phyloP scores from a whole-genome alignment of 164 flowering plant genomes.

The Vitis labrusca region DNA sequence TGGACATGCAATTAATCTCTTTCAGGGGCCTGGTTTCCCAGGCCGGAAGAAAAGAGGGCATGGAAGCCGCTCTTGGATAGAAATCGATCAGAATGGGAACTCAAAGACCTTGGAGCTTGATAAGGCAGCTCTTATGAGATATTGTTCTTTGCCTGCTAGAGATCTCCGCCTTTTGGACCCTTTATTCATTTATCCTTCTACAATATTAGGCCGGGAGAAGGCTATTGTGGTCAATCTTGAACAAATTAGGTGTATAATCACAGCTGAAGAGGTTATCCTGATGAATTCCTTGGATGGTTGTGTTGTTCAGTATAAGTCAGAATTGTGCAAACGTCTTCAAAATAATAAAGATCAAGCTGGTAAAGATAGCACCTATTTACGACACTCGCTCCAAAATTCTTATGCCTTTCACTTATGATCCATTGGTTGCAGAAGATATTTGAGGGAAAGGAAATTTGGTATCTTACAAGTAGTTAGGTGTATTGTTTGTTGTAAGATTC shows the following conservation, averaged over 20 bases:
- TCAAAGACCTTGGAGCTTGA: constrained; percentile 70
- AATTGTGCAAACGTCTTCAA: constrained; percentile 79
- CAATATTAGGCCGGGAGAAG: constrained; percentile 86
- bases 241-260: constrained; percentile 90
- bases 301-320: constrained; percentile 73
- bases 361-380: constrained; percentile 18
- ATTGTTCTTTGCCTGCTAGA: constrained; percentile 84
- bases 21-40: constrained; percentile 33
- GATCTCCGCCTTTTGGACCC: constrained; percentile 97
- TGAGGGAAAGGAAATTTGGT: background rate
- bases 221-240: constrained; percentile 94
- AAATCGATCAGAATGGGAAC: constrained; percentile 69
- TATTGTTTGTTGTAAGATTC: background rate
- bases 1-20: constrained; percentile 22
- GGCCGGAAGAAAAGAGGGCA: constrained; percentile 81
- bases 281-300: constrained; percentile 86
- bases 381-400: background rate
- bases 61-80: constrained; percentile 91
- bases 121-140: constrained; percentile 77
- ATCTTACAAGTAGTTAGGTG: background rate
- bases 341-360: constrained; percentile 63
- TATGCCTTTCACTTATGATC: too few species aligned
- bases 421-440: background rate
- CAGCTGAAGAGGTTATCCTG: constrained; percentile 85
- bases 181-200: constrained; percentile 84